Evolutionary conservation across 2,329 filamentous ascomycete species (phyloP), one percentile per base, ranked within the genome.

Genomic region (Verticillium dahliae): DNA sequence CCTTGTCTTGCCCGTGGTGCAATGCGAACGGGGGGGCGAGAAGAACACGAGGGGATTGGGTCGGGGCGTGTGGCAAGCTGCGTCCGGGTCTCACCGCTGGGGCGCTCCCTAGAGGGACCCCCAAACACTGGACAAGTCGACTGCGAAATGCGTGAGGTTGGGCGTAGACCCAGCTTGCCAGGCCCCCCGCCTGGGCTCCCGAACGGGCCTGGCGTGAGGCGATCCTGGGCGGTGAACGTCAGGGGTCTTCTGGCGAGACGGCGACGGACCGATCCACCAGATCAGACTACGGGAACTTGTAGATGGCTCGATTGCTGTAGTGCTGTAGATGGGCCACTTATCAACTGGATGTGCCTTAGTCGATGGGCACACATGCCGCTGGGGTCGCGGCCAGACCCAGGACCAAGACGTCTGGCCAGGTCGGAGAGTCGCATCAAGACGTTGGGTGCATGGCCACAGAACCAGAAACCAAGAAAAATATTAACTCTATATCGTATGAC

Each of bases 401-500:
- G 3, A 18, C 45, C 45, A 52, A 52, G 45, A 18, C 45, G 18
- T 52, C 45, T 52, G 18, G 45, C 45, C 45, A 52, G 45, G 18
- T 52, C 45, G n/a, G 27, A 57, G 35, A 22, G 55, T 57, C 27
- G 14, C 55, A 22, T 57, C 55, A 11, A 57, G 11, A 57, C 27
- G 3, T n/a, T 35, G 34, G 31, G 55, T 15, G 18, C 54, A 33
- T 56, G 50, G 31, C n/a, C 34, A 56, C 3, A 56, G 14, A 14
- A 54, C 18, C n/a, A 62, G 59, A 56, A 60, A 54, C 33, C 31
- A 60, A 60, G 38, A 62, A 54, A 14, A 31, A 31, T 31, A 31
- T 4, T 31, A 31, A 41, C 57, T 64, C 62, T 64, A 61, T 59
- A 54, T 6, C n/a, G 27, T 31, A 55, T 57, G 54, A 35, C 55